These are phyloP conservation scores for Cucumis cinereus DNA, from an alignment of 306 rosid genomes.

Conservation along the genomic window DNA sequence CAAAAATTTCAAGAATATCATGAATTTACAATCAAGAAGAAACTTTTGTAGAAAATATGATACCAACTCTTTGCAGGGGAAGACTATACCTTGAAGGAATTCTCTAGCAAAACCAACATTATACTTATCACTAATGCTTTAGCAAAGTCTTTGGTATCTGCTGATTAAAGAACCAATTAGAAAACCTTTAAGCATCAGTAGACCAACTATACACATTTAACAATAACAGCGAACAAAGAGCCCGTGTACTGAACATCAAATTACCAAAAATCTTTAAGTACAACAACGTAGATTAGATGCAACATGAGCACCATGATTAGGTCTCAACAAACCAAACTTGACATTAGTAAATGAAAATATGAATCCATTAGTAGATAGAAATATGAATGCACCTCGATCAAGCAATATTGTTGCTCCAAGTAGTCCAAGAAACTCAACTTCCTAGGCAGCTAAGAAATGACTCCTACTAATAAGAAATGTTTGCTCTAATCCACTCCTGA, in stretches of 20 bases:
- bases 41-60: not conserved
- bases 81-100: conserved; percentile 60
- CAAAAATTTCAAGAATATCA: not conserved
- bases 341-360: too few relatives aligned
- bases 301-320: not conserved
- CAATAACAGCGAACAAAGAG: not conserved
- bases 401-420: conserved; percentile 50
- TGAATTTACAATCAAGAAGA: not conserved
- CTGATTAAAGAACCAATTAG: conserved; percentile 19
- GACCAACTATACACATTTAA: not conserved
- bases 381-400: conserved; percentile 99
- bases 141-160: too few relatives aligned
- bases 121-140: conserved; percentile 75
- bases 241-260: not conserved
- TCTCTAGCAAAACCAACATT: conserved; percentile 75
- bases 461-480: conserved; percentile 67
- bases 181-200: not conserved
- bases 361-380: too few relatives aligned
- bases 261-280: not conserved
- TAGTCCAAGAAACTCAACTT: conserved; percentile 46
- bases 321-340: too few relatives aligned
- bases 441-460: conserved; percentile 52
- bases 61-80: not conserved
- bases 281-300: not conserved
- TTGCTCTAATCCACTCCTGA: conserved; percentile 50